Evolutionary conservation across 2,329 filamentous ascomycete genomes (phyloP), one percentile per base, ranked within the genome.

Genomic region (Tothia fuscella): DNA sequence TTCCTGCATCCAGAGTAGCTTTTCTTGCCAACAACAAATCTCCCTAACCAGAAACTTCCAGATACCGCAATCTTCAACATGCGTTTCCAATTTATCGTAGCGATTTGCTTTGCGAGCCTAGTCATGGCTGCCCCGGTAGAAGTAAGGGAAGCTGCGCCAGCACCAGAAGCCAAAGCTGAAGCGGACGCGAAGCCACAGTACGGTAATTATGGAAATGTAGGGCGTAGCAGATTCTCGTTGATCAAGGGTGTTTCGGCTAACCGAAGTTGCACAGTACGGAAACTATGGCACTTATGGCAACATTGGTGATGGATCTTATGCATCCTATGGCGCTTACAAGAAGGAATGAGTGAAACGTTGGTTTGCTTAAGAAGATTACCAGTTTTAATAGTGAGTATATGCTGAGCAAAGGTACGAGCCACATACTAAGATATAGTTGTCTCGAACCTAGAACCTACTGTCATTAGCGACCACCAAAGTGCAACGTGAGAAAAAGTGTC

Each of bases 51-150:
- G 26, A 10, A 10, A 10, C 10, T 14, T 29, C 26, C 14, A 10
- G 26, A 14, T 29, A 10, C 10, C 10, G 10, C 26, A 34, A 10
- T 34, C 31, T 9, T 9, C 31, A 41, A 17, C 5, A 44, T 44
- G 42, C 20, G 34, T 34, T 4, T 41, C 16, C 31, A 22, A 19
- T 32, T 30, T 10, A 6, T 44, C 16, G 26, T 44, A 24, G 42
- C 42, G 9, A n/a, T n/a, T n/a, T 28, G 37, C 22, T 28, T 36
- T 32, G 37, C 35, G 10, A 31, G 16, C 36, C 21, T 37, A 12
- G 42, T 25, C 12, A 6, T 37, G 20, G 34, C 35, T 3, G 21
- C 26, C 9, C 42, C 42, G 13, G 36, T 34, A 9, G 31, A 34
- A 14, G 31, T 34, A 9, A 34, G 17, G 31, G 31, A 12, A 14